Percentiles rank a stretch among this genome's conserved stretches.
These are phyloP conservation scores for Aurifilum marmelostoma DNA, from an alignment of 2,329 filamentous ascomycete genomes.

Conservation along the genomic window DNA sequence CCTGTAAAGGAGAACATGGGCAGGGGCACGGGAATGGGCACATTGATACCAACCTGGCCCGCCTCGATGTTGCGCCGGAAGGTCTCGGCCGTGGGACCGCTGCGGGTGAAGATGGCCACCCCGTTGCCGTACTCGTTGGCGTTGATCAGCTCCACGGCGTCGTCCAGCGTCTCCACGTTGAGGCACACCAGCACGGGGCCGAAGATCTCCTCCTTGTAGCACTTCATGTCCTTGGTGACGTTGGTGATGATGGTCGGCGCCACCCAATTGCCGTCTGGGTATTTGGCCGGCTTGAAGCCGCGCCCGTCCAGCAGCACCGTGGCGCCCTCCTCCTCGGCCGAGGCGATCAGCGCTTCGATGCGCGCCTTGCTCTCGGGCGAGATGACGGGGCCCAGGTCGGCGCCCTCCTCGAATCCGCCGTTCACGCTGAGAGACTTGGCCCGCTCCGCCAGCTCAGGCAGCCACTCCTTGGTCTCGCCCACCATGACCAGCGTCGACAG, in stretches of 20 bases:
- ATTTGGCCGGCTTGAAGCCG: constrained; percentile 74
- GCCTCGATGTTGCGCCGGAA: constrained; percentile 84
- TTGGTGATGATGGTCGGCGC: constrained; percentile 82
- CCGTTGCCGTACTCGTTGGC: constrained; percentile 86
- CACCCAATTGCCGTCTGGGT: constrained; percentile 84
- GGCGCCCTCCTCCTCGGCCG: constrained; percentile 78
- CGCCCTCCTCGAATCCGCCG: constrained; percentile 79
- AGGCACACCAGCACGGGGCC: constrained; percentile 83
- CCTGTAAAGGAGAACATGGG: constrained; percentile 75
- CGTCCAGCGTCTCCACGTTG: constrained; percentile 76
- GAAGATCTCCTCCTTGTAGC: constrained; percentile 86
- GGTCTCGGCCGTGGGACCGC: constrained; percentile 73
- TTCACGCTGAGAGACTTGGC: constrained; percentile 75
- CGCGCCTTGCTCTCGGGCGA: constrained; percentile 76
- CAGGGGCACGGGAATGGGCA: constrained; percentile 73
- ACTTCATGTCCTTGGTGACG: constrained; percentile 79
- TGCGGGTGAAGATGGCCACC: constrained; percentile 81
- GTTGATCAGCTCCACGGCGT: constrained; percentile 82
- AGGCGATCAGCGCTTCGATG: constrained; percentile 75
- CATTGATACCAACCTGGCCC: constrained; percentile 85
- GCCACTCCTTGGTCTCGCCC: constrained; percentile 83
- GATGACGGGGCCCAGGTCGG: constrained; percentile 83
- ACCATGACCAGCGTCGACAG: constrained; percentile 82
- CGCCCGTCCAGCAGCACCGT: constrained; percentile 82
- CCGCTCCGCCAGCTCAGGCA: constrained; percentile 75